Percentiles rank a stretch among this genome's conserved stretches.
Conservation (phyloP, 2,329 filamentous ascomycete species). For the Didymella lethalis region DNA sequence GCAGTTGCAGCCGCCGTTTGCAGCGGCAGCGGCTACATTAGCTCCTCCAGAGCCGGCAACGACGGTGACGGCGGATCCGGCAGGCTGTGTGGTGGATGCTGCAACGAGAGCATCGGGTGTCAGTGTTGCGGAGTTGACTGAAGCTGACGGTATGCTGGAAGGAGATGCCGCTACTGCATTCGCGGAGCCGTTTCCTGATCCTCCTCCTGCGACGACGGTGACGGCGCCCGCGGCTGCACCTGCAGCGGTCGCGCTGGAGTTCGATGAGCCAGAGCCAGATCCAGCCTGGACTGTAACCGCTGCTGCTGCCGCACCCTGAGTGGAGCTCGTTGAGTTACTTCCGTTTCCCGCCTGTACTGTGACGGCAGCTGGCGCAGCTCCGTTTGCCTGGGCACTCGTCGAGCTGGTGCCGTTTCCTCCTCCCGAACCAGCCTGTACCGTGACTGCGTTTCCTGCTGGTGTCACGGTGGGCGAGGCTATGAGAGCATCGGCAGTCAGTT, state of each 20-base stretch:
- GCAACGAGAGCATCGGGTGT: slow-evolving; percentile 25
- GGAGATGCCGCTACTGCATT: slow-evolving; percentile 15
- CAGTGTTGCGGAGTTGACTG: slow-evolving; percentile 25
- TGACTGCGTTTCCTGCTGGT: slow-evolving; percentile 27
- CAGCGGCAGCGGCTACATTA: slow-evolving; percentile 17
- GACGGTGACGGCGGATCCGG: slow-evolving; percentile 31
- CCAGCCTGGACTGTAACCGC: slow-evolving; percentile 32
- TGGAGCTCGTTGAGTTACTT: slow-evolving; percentile 18
- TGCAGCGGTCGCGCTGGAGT: slow-evolving; percentile 18
- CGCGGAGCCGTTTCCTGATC: slow-evolving; percentile 18
- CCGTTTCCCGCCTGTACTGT: slow-evolving; percentile 27
- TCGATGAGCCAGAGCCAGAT: slow-evolving; percentile 22
- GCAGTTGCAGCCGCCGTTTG: slow-evolving; percentile 38
- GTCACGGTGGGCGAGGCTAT: slow-evolving; percentile 32
- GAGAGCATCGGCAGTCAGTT: slow-evolving; percentile 32
- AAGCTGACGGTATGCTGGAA: slow-evolving; percentile 9
- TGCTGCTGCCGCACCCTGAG: slow-evolving; percentile 15
- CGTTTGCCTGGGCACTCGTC: slow-evolving; percentile 10
- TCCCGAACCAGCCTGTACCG: slow-evolving; percentile 27
- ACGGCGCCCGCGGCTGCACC: slow-evolving; percentile 19
- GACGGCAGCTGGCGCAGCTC: slow-evolving; percentile 14
- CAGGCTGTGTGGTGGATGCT: slow-evolving; percentile 23
- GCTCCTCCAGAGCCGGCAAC: slow-evolving; percentile 27
- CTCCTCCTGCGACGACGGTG: slow-evolving; percentile 35
- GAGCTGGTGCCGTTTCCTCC: slow-evolving; percentile 13